Conservation (phyloP, 148 eudicot genomes). For the Nyssa sinensis region DNA sequence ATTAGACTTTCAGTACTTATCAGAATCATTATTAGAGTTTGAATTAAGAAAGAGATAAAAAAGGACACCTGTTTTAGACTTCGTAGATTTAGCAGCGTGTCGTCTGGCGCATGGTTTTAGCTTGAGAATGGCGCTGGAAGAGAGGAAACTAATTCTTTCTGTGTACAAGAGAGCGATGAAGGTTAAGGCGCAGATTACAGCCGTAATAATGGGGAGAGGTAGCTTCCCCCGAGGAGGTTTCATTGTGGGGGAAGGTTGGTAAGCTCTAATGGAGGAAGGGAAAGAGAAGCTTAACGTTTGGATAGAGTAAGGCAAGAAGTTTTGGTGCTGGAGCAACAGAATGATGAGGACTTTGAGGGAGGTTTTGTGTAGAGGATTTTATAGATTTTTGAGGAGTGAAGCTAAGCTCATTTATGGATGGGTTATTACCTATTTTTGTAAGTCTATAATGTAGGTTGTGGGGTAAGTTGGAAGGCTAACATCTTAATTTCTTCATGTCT, state of each 20-base stretch:
- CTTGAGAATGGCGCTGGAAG: slow-evolving; percentile 38
- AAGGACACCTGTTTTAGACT: background rate
- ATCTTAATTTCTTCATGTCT: slow-evolving; percentile 1
- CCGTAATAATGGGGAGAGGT: slow-evolving; percentile 39
- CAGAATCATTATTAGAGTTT: background rate
- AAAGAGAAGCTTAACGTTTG: slow-evolving; percentile 1
- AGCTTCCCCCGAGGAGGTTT: slow-evolving; percentile 43
- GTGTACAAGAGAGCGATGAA: slow-evolving; percentile 59
- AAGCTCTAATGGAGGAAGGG: background rate
- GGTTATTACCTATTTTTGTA: background rate
- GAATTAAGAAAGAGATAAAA: background rate
- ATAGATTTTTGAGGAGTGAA: slow-evolving; percentile 58
- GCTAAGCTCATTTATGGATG: slow-evolving; percentile 50
- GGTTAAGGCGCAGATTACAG: slow-evolving; percentile 45
- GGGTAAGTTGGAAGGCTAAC: slow-evolving; percentile 16
- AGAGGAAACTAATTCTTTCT: slow-evolving; percentile 48
- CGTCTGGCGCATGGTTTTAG: slow-evolving; percentile 46
- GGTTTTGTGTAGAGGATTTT: slow-evolving; percentile 15
- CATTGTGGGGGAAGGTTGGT: too few species aligned
- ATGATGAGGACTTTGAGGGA: slow-evolving; percentile 20
- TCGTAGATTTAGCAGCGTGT: slow-evolving; percentile 17
- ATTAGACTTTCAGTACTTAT: background rate
- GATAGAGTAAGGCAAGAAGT: background rate
- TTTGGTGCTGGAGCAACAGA: slow-evolving; percentile 18
- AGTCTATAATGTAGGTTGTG: background rate